Base-by-base conservation (phyloP, 805 yeast species). In the Saccharomycopsis fodiens region DNA sequence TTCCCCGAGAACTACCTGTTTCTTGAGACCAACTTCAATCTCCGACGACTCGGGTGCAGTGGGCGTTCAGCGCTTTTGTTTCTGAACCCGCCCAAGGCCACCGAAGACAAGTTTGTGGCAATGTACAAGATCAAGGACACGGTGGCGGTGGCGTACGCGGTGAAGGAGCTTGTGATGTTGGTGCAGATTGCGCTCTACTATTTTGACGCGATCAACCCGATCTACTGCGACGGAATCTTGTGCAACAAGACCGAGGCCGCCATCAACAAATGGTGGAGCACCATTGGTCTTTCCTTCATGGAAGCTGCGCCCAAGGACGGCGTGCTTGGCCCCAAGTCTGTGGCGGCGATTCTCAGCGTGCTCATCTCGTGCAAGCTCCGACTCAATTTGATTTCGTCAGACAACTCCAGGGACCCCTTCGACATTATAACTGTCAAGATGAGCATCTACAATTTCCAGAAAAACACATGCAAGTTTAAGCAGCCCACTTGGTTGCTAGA, bases 31-130 rank as follows among this genome's bases (percentile, higher is more conserved):
- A 89, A 88, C 58, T 79, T 85, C 45, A 80, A 88, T 62, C 65
- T 93, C 55, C 76, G 83, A 53, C 75, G 85, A 54, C 60, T 88
- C 43, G 78, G 80, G 19, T 91, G 97, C 62, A 83, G 87, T 44
- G 94, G 97, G 7, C 69, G 98, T 48, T 79, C 95, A 0, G 82
- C 88, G 0, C 69, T 88, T 39, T 63, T 87, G 29, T 68, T 85
- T 10, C 70, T 79, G n/a, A 69, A 69, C 25, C 86, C 95, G 0
- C 67, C 94, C 0, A 85, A 78, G 54, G 84, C 96, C 0, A 75
- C 81, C 5, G 84, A 78, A 52, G 89, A 85, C 54, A 91, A 88
- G 57, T 89, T 91, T 59, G 66, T 84, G 29, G 83, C 84, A 50
- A 68, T 83, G 56, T 91, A 79, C 64, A 76, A 74, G 54, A 74